Conservation (phyloP, 768 basidiomycete genomes). For the Boletus vinaceobasis region DNA sequence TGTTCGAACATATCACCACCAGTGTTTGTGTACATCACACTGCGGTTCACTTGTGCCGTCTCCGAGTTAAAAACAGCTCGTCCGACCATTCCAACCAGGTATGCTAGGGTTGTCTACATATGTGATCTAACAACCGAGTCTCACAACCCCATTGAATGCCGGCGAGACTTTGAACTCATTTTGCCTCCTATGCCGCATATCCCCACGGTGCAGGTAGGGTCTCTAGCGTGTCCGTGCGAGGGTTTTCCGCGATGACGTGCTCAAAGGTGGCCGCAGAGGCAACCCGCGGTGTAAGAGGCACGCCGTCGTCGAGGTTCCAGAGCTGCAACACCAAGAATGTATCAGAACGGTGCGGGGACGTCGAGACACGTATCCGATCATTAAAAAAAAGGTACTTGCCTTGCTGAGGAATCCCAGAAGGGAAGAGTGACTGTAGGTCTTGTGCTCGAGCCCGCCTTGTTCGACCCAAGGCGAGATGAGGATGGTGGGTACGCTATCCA, state of each 20-base stretch:
- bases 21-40: no score
- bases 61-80: no score
- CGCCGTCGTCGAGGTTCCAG: conserved; percentile 24
- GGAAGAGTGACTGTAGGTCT: conserved; percentile 23
- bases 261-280: conserved; percentile 22
- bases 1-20: no score
- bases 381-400: not conserved
- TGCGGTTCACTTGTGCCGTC: no score
- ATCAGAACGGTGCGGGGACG: not conserved
- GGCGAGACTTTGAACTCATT: not conserved
- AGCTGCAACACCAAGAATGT: conserved; percentile 1
- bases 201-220: conserved; percentile 21
- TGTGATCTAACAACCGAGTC: no score
- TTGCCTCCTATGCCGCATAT: not conserved
- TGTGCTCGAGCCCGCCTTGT: conserved; percentile 18
- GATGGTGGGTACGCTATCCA: conserved; percentile 18
- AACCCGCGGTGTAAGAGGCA: conserved; percentile 20
- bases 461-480: conserved; percentile 25
- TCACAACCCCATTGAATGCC: no score
- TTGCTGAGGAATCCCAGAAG: conserved; percentile 22
- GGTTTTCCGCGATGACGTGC: conserved; percentile 20
- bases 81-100: no score
- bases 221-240: conserved; percentile 14
- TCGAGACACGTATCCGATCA: not conserved
- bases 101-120: no score